phyloP scores from a whole-genome alignment of 2,329 filamentous ascomycete genomes.

The Fusarium sp. region DNA sequence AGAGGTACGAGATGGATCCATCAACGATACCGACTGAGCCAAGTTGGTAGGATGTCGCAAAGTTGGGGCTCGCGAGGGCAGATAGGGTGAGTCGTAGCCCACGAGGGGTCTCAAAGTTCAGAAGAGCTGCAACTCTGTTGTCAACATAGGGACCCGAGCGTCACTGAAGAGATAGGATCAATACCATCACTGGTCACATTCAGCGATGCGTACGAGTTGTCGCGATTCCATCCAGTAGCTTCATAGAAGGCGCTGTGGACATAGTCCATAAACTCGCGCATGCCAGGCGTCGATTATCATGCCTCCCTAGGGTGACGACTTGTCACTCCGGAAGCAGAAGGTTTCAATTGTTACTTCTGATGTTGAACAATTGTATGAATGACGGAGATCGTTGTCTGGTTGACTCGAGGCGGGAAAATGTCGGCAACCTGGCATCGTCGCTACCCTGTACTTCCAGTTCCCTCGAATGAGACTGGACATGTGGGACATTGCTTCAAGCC shows the following conservation, averaged over 20 bases:
- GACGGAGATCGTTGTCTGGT: neutral
- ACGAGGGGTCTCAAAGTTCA: slow-evolving; percentile 87
- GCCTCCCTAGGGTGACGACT: slow-evolving; percentile 26
- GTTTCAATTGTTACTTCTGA: neutral
- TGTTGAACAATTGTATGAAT: neutral
- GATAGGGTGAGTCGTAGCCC: slow-evolving; percentile 88
- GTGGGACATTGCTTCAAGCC: neutral
- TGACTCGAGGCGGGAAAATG: slow-evolving; percentile 10
- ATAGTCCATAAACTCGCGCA: slow-evolving; percentile 98
- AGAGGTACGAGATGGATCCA: slow-evolving; percentile 96
- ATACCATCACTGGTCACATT: slow-evolving; percentile 83
- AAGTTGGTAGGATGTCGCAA: slow-evolving; percentile 92
- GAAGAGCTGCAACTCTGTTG: slow-evolving; percentile 65
- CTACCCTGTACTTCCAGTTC: slow-evolving; percentile 13
- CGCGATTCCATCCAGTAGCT: slow-evolving; percentile 85
- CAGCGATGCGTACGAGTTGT: slow-evolving; percentile 89
- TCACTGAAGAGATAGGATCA: neutral
- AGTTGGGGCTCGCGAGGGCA: slow-evolving; percentile 89
- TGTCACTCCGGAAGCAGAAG: slow-evolving; percentile 27
- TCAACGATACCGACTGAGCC: slow-evolving; percentile 91
- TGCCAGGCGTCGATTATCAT: slow-evolving; percentile 53
- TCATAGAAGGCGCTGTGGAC: slow-evolving; percentile 90
- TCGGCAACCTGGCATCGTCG: neutral
- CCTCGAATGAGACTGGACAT: neutral
- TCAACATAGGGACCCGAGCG: slow-evolving; percentile 28